Conservation (phyloP, 2,329 filamentous ascomycete genomes). For the Trichoderma semiorbis region DNA sequence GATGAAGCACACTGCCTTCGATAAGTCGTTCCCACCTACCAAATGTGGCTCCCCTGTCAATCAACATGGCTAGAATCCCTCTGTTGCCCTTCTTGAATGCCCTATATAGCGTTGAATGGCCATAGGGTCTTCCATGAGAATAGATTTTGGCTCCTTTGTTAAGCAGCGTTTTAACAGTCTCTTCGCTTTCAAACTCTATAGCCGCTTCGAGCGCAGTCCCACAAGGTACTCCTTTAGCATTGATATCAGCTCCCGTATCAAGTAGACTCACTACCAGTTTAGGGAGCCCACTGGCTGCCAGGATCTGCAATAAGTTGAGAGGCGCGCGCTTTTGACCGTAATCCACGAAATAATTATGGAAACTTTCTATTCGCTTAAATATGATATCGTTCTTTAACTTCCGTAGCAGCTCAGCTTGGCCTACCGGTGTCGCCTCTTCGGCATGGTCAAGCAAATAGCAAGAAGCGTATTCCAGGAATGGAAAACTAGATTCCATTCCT, state of each 20-base stretch:
- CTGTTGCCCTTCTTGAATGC: background rate
- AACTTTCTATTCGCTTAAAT: background rate
- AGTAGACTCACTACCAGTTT: background rate
- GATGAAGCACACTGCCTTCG: background rate
- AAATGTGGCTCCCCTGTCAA: background rate
- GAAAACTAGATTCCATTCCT: rapidly evolving
- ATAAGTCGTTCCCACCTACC: rapidly evolving
- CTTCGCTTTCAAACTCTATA: background rate
- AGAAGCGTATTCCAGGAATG: background rate
- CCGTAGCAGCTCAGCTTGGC: background rate
- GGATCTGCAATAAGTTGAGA: background rate
- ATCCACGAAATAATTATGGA: background rate
- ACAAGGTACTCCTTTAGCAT: background rate
- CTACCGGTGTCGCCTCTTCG: background rate
- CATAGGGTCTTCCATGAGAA: background rate
- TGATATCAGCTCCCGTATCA: background rate
- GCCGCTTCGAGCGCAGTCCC: background rate
- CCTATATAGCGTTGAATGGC: background rate
- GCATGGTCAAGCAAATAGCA: background rate
- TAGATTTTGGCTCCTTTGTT: background rate
- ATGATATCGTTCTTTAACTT: rapidly evolving
- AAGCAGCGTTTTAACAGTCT: background rate
- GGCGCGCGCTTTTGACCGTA: background rate
- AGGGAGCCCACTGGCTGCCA: background rate
- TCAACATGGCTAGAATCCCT: background rate